These are phyloP conservation scores for Leccinum broughii DNA, from an alignment of 768 basidiomycete species.

Conservation along the genomic window DNA sequence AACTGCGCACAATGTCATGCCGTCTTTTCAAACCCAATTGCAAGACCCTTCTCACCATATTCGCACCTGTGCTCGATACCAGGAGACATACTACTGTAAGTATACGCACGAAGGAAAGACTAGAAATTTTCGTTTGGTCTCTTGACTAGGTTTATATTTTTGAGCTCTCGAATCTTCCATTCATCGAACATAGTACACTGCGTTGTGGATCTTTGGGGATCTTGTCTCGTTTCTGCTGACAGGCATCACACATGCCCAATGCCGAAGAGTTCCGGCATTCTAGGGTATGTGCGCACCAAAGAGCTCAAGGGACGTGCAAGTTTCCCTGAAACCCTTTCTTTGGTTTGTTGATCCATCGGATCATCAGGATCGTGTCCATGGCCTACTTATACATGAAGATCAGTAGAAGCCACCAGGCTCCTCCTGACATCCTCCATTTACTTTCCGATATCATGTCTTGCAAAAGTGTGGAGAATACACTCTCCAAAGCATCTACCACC, in stretches of 20 bases:
- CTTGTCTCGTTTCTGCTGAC: not conserved
- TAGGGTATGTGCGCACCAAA: not conserved
- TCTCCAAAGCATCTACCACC: constrained; percentile 1
- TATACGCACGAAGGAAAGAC: not conserved
- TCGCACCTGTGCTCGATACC: not conserved
- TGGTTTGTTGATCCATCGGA: constrained; percentile 3
- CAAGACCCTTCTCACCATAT: not conserved
- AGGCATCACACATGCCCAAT: not conserved
- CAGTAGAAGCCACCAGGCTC: not conserved
- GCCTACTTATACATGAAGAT: constrained; percentile 16
- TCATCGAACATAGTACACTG: not conserved
- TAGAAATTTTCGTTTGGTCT: too few relatives aligned
- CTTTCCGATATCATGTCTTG: constrained; percentile 12
- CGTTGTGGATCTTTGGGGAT: not conserved
- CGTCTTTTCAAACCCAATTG: not conserved
- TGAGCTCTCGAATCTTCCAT: not conserved
- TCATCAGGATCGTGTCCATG: constrained; percentile 1
- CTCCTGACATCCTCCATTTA: not conserved
- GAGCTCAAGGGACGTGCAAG: not conserved
- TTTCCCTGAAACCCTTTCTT: constrained; percentile 1
- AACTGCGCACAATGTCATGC: too few relatives aligned
- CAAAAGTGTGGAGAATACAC: not conserved
- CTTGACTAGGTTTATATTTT: too few relatives aligned
- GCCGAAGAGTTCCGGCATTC: not conserved
- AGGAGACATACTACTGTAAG: not conserved